Evolutionary conservation across 768 basidiomycete species (phyloP), one percentile per base, ranked within the genome.

Genomic region (Amanita polypyramis): DNA sequence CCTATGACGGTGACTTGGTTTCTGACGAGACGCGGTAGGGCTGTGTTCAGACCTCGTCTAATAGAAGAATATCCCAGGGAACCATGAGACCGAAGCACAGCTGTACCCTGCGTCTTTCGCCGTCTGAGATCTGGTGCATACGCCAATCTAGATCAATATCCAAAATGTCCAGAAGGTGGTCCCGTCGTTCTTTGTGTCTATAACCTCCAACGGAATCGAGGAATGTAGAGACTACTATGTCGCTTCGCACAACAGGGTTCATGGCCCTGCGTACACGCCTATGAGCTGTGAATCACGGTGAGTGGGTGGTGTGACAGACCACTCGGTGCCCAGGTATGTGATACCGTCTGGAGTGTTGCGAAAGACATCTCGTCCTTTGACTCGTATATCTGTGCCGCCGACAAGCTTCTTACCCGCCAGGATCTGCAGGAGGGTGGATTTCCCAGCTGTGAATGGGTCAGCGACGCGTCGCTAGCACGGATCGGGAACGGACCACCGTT

Each of bases 151-250:
- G 68, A 66, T 99, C 96, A 50, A 99, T 79, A 60, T 98, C 94
- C 36, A 98, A 70, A 51, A 99, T 86, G 63, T 92, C 84, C 46
- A 99, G 80, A 3, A 99, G 74, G 5, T 59, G 65, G 62, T 99
- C 90, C 35, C 95, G 73, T 25, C 93, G 75, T 55, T 82, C 84
- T 62, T 95, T 95, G 67, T 97, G 77, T 45, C 92, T 74, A 62
- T 96, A 97, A 0, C 96, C 96, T 11, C 96, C 96, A 4, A 99
- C 90, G 14, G 91, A 94, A 62, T 99, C 90, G n/a, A 99, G 70
- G 64, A 99, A 99, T 41, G 79, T 72, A n/a, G 87, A 81, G 2
- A 99, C 96, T 27, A 82, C 70, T 52, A 98, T 94, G 63, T 98
- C 96, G 7, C 86, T 73, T 27, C 94, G 77, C 10, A 98, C 94